These are phyloP conservation scores for Alternaria sp. DNA, from an alignment of 2,329 filamentous ascomycete genomes.

Conservation along the genomic window DNA sequence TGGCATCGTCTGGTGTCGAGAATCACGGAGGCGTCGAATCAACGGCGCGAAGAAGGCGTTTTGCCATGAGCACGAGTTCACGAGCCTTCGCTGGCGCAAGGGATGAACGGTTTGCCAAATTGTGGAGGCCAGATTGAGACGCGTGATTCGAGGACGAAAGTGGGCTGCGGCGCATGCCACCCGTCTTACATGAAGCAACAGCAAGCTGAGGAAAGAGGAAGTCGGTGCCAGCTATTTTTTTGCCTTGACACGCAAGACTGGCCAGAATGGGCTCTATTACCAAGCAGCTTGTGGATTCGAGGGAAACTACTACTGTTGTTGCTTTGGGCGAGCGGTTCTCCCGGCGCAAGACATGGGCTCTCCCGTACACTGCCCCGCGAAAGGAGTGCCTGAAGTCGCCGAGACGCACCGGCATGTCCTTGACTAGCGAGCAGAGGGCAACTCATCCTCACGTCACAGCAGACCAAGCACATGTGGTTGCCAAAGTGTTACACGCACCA, in stretches of 20 bases:
- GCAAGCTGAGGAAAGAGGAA: constrained; percentile 32
- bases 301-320: constrained; percentile 4
- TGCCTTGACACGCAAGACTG: constrained; percentile 20
- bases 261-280: constrained; percentile 36
- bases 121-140: constrained; percentile 38
- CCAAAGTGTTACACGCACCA: constrained; percentile 35
- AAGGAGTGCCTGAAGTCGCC: constrained; percentile 41
- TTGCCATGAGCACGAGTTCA: constrained; percentile 33
- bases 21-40: constrained; percentile 34
- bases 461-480: constrained; percentile 13
- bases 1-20: constrained; percentile 16
- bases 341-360: constrained; percentile 30
- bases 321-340: constrained; percentile 24
- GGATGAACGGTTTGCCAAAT: constrained; percentile 38
- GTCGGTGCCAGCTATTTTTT: constrained; percentile 7
- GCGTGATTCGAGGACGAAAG: constrained; percentile 40
- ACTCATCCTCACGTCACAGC: constrained; percentile 34
- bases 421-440: constrained; percentile 26
- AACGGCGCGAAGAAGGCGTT: constrained; percentile 18
- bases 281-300: constrained; percentile 9
- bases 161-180: constrained; percentile 34
- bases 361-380: constrained; percentile 38
- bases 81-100: constrained; percentile 37
- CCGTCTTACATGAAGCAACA: constrained; percentile 33
- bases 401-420: constrained; percentile 37